Conservation (phyloP, 495 filamentous ascomycete genomes). For the Aspergillus carlsbadensis region DNA sequence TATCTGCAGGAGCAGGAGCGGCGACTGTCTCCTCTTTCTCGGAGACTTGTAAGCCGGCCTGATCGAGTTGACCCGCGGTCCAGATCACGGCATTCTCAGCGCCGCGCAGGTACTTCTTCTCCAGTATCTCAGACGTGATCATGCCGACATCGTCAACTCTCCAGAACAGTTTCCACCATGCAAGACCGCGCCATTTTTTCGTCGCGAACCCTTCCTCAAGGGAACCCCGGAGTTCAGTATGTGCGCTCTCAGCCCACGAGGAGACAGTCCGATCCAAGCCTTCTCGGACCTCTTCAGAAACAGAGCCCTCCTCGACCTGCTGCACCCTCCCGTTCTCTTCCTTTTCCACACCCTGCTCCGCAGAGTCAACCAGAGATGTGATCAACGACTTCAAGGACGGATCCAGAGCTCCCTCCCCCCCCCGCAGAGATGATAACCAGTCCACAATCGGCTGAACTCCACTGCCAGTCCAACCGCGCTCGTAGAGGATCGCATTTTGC, state of each 20-base stretch:
- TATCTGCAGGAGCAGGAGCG: not conserved
- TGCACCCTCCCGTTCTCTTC: slow-evolving; percentile 45
- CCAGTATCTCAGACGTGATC: slow-evolving; percentile 74
- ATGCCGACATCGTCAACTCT: slow-evolving; percentile 86
- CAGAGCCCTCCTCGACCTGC: slow-evolving; percentile 30
- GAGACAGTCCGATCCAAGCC: slow-evolving; percentile 57
- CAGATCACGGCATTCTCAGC: slow-evolving; percentile 76
- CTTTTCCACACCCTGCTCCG: slow-evolving; percentile 51
- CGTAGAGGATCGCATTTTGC: slow-evolving; percentile 65
- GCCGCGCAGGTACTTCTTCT: slow-evolving; percentile 66
- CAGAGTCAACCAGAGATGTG: slow-evolving; percentile 59
- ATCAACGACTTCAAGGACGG: slow-evolving; percentile 64
- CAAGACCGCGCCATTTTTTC: slow-evolving; percentile 67
- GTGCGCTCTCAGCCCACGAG: slow-evolving; percentile 74
- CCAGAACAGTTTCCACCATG: slow-evolving; percentile 97
- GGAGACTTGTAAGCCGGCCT: slow-evolving; percentile 56
- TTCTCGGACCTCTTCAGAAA: slow-evolving; percentile 42
- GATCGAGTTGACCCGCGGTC: slow-evolving; percentile 75
- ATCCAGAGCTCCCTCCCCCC: slow-evolving; percentile 49
- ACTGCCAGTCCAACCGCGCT: slow-evolving; percentile 71
- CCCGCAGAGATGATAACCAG: slow-evolving; percentile 61
- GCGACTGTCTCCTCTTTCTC: not conserved
- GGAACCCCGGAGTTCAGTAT: slow-evolving; percentile 76
- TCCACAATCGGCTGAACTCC: slow-evolving; percentile 62
- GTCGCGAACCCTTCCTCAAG: slow-evolving; percentile 72